Evolutionary conservation across 106 monocot species (phyloP), one percentile per base, ranked within the genome.

Genomic region (Alisma plantagoaquatica): DNA sequence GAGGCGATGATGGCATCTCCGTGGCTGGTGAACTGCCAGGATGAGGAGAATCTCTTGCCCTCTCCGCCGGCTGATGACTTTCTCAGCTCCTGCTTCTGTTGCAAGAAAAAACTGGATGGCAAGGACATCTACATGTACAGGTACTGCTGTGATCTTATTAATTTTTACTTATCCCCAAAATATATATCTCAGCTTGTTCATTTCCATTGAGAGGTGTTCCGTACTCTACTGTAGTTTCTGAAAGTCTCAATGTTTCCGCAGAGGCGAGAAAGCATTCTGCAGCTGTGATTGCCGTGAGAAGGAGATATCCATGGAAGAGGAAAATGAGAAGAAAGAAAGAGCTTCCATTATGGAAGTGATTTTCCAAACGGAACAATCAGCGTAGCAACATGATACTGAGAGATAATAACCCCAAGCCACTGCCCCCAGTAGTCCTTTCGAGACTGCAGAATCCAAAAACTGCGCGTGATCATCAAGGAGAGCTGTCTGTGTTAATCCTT

Each of bases 121-220:
- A 60, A 65, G 52, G 78, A 78, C 32, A 60, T 78, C 32, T 69
- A 64, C 62, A 69, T 78, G 4, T 78, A 73, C 33, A 64, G 68
- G 78, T 78, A 54, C 27, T n/a, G n/a, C n/a, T n/a, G n/a, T n/a
- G n/a, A n/a, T n/a, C n/a, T n/a, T n/a, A n/a, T n/a, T n/a, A n/a
- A n/a, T n/a, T n/a, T n/a, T n/a, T n/a, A n/a, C n/a, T n/a, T n/a
- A n/a, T n/a, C n/a, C n/a, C n/a, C n/a, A n/a, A n/a, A n/a, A n/a
- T n/a, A n/a, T n/a, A n/a, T n/a, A n/a, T n/a, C n/a, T n/a, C n/a
- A n/a, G n/a, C 18, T 18, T 10, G 6, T 20, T 29, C 26, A n/a
- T 19, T 1, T 20, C 46, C 7, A 17, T 19, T 17, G 16, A 46
- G 1, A 19, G n/a, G 7, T n/a, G 23, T 46, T 19, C 46, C 27